phyloP scores from a whole-genome alignment of 2,329 filamentous ascomycete species.

The Blumeria graminis region DNA sequence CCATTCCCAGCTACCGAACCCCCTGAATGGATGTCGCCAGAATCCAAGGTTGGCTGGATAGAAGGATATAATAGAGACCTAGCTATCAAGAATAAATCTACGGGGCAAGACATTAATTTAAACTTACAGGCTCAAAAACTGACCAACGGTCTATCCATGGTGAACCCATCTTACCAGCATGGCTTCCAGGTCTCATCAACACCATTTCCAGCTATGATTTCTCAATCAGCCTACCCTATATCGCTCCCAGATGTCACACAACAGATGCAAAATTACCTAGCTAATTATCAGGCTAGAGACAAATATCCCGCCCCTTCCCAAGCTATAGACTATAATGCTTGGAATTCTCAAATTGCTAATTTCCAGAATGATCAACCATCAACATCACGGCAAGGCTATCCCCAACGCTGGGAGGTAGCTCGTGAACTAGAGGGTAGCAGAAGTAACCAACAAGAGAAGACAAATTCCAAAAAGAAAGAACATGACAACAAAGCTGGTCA shows the following conservation, averaged over 20 bases:
- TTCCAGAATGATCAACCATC: conserved; percentile 5
- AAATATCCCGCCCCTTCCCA: conserved; percentile 3
- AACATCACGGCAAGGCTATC: conserved; percentile 5
- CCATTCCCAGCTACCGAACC: conserved; percentile 26
- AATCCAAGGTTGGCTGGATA: conserved; percentile 27
- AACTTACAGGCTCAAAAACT: conserved; percentile 8
- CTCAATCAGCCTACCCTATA: conserved; percentile 3
- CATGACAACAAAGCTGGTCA: background rate
- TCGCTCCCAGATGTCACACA: conserved; percentile 7
- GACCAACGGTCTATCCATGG: conserved; percentile 7
- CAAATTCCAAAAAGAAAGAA: background rate
- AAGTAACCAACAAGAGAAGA: conserved; percentile 3
- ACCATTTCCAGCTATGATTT: conserved; percentile 1
- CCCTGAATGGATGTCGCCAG: conserved; percentile 25
- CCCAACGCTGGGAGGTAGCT: conserved; percentile 7
- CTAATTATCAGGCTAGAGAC: conserved; percentile 4
- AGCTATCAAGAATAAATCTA: conserved; percentile 14
- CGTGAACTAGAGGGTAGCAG: conserved; percentile 6
- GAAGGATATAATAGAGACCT: conserved; percentile 21
- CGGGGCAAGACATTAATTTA: background rate
- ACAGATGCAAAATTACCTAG: conserved; percentile 11
- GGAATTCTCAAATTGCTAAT: conserved; percentile 3
- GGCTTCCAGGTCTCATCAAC: background rate
- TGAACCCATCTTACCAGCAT: conserved; percentile 1
- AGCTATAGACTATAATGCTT: conserved; percentile 9